Evolutionary conservation across 2,329 filamentous ascomycete species (phyloP).

Genomic region (Scedosporium dehoogii): DNA sequence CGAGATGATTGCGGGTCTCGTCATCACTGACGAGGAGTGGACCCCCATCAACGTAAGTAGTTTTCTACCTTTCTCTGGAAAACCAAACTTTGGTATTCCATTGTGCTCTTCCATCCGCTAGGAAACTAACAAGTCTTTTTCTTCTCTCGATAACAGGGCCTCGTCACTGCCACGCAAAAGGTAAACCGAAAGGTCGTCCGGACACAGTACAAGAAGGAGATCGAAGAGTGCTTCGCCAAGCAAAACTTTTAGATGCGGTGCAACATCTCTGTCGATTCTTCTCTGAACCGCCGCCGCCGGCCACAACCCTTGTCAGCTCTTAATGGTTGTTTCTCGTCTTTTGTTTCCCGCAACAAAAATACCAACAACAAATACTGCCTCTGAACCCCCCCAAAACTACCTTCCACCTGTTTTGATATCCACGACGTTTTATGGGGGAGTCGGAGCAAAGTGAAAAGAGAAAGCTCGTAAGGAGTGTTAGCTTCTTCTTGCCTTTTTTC

Average conservation of each 20-base stretch:
- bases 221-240: conserved; percentile 26
- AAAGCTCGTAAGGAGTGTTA: background rate
- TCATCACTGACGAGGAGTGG: conserved; percentile 80
- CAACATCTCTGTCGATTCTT: too few relatives aligned
- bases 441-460: background rate
- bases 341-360: too few relatives aligned
- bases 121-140: conserved; percentile 9
- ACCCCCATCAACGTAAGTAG: conserved; percentile 69
- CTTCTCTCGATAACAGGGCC: conserved; percentile 27
- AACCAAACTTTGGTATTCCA: background rate
- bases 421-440: background rate
- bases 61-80: too few relatives aligned
- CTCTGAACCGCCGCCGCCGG: too few relatives aligned
- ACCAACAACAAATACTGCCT: too few relatives aligned
- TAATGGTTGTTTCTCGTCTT: too few relatives aligned
- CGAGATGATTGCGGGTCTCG: conserved; percentile 67
- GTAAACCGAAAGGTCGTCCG: conserved; percentile 44
- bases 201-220: conserved; percentile 40
- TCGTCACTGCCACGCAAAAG: conserved; percentile 54
- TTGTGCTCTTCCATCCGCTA: background rate
- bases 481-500: background rate
- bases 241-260: background rate
- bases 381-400: too few relatives aligned
- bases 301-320: too few relatives aligned
- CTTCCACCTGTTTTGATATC: background rate